Conservation (phyloP, 495 filamentous ascomycete species). For the Apiosordaria backusii region DNA sequence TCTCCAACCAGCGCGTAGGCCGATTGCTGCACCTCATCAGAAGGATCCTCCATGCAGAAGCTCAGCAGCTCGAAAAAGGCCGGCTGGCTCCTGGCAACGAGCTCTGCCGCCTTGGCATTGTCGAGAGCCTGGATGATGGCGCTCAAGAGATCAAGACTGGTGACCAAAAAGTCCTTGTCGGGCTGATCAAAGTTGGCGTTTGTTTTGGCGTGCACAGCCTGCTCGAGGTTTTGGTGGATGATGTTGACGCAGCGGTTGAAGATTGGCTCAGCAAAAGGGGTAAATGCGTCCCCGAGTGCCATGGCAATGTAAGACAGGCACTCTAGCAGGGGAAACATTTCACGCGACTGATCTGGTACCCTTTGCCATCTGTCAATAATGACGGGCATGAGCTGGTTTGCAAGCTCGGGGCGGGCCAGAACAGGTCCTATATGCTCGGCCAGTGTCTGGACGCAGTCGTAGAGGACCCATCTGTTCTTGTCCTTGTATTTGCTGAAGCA, state of each 20-base stretch:
- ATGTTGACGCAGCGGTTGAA: slow-evolving; percentile 85
- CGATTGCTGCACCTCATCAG: slow-evolving; percentile 92
- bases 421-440: slow-evolving; percentile 85
- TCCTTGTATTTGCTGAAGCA: slow-evolving; percentile 97
- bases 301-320: slow-evolving; percentile 92
- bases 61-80: slow-evolving; percentile 85
- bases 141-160: slow-evolving; percentile 90
- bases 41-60: slow-evolving; percentile 89
- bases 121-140: slow-evolving; percentile 92
- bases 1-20: slow-evolving; percentile 94
- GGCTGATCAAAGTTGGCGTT: slow-evolving; percentile 70
- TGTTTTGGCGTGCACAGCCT: slow-evolving; percentile 59
- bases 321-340: slow-evolving; percentile 91
- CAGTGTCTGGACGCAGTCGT: slow-evolving; percentile 97
- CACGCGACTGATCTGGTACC: slow-evolving; percentile 82
- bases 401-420: slow-evolving; percentile 70
- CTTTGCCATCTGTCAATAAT: slow-evolving; percentile 86
- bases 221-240: slow-evolving; percentile 84
- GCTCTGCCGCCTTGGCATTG: slow-evolving; percentile 63
- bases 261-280: slow-evolving; percentile 77
- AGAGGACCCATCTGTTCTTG: slow-evolving; percentile 97
- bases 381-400: slow-evolving; percentile 88
- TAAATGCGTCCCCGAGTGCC: slow-evolving; percentile 77
- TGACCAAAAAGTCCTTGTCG: slow-evolving; percentile 96
- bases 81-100: slow-evolving; percentile 71